A percentile compares a stretch with the other conserved stretches of the same genome.
phyloP scores from a whole-genome alignment of 352 stramenopile genomes.

The Blastocystis hominis region DNA sequence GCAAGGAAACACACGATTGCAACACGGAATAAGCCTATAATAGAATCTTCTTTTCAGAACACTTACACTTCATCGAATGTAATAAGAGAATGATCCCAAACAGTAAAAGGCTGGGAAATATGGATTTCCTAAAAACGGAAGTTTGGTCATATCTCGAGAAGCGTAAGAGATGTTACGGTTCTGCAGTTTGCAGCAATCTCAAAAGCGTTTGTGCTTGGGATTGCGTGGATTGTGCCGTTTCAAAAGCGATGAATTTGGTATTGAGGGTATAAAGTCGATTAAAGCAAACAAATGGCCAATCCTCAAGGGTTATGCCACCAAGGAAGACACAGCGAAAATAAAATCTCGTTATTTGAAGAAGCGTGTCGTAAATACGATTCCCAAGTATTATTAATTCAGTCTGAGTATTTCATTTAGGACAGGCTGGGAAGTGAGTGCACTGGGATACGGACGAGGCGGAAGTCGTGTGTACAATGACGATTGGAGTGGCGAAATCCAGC shows the following conservation, averaged over 20 bases:
- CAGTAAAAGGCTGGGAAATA: neutral
- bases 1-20: neutral
- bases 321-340: neutral
- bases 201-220: neutral
- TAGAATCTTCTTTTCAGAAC: neutral
- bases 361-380: conserved; percentile 22
- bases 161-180: neutral
- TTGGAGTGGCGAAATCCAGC: conserved; percentile 49
- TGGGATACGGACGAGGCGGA: conserved; percentile 20
- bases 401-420: neutral
- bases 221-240: neutral
- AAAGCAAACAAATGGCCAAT: conserved; percentile 24
- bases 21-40: neutral
- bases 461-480: conserved; percentile 47
- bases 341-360: conserved; percentile 50
- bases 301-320: neutral
- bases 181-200: neutral
- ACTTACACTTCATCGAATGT: neutral
- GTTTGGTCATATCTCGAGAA: neutral
- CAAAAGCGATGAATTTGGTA: neutral
- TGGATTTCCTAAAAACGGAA: neutral
- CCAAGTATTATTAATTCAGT: neutral
- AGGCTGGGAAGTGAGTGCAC: conserved; percentile 34
- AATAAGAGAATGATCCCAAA: neutral
- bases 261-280: neutral